Percentiles rank a stretch among this genome's conserved stretches.
Evolutionary conservation across 108 stramenopile species (phyloP).

Genomic region (Seminavis robusta): DNA sequence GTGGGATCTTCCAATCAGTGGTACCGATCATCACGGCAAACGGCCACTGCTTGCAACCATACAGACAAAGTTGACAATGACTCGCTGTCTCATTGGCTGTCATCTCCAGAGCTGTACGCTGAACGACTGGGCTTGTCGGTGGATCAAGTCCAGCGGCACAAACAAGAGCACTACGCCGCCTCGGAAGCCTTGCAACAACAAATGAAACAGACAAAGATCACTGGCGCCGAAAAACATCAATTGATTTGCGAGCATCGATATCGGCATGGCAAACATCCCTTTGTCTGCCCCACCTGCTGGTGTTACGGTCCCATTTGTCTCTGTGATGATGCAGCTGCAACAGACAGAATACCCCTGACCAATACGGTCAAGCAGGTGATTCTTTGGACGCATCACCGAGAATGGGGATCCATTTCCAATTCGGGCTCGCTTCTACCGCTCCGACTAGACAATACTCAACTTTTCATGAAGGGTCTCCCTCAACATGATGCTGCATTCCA

Average conservation of each 20-base stretch:
- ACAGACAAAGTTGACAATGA: too few species aligned
- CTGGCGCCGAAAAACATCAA: slow-evolving; percentile 20
- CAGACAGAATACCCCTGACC: slow-evolving; percentile 5
- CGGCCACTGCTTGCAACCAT: too few species aligned
- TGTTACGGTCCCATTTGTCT: slow-evolving; percentile 47
- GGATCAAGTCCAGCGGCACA: slow-evolving; percentile 5
- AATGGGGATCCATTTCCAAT: slow-evolving; percentile 49
- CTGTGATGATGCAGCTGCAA: slow-evolving; percentile 9
- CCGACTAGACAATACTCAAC: slow-evolving; percentile 20
- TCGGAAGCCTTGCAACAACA: neutral
- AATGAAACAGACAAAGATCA: neutral
- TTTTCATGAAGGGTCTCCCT: slow-evolving; percentile 49
- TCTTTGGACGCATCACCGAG: slow-evolving; percentile 51
- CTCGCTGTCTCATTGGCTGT: neutral
- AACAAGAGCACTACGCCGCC: neutral
- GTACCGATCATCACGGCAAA: too few species aligned
- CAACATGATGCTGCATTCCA: slow-evolving; percentile 25
- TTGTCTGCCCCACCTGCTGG: slow-evolving; percentile 49
- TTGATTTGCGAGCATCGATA: slow-evolving; percentile 46
- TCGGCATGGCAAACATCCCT: slow-evolving; percentile 30
- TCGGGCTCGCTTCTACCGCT: slow-evolving; percentile 42
- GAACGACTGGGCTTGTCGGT: slow-evolving; percentile 4
- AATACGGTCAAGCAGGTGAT: slow-evolving; percentile 19
- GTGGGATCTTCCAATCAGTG: too few species aligned
- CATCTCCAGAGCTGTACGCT: slow-evolving; percentile 7